These are phyloP conservation scores for Vickermania spadyakhi DNA, from an alignment of 208 protist genomes.

Conservation along the genomic window DNA sequence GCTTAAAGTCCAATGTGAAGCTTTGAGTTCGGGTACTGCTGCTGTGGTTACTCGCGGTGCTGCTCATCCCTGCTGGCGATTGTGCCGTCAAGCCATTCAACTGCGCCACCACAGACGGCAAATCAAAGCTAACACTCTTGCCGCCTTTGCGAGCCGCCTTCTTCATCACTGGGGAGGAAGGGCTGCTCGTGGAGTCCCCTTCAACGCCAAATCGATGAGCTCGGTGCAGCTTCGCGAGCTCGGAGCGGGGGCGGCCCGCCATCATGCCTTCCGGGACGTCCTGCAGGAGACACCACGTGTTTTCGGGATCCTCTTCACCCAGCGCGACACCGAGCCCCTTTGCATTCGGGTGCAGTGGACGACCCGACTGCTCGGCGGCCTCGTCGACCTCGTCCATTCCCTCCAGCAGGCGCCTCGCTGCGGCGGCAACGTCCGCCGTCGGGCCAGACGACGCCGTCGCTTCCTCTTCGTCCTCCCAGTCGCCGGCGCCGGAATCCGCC, in stretches of 20 bases:
- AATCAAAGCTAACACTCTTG: not conserved
- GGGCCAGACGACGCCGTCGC: not conserved
- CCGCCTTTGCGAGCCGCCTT: not conserved
- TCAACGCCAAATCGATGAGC: not conserved
- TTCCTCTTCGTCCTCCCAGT: not conserved
- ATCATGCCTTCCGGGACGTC: conserved; percentile 21
- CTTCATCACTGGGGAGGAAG: not conserved
- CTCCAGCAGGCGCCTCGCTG: conserved; percentile 46
- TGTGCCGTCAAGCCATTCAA: too few relatives aligned
- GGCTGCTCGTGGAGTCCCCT: too few relatives aligned
- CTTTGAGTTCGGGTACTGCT: too few relatives aligned
- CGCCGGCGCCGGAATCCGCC: not conserved
- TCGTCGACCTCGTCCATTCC: conserved; percentile 52
- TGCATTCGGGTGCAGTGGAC: too few relatives aligned
- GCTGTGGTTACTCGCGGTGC: too few relatives aligned
- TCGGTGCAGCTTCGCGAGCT: not conserved
- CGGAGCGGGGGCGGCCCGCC: not conserved
- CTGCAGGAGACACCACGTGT: conserved; percentile 57
- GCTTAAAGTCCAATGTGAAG: too few relatives aligned
- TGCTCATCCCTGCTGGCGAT: too few relatives aligned
- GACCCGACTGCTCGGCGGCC: conserved; percentile 47
- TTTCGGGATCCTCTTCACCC: conserved; percentile 71
- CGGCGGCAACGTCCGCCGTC: conserved; percentile 15
- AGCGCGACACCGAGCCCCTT: too few relatives aligned
- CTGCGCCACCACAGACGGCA: too few relatives aligned